Base-by-base conservation (phyloP, 192 early-diverging fungal genomes). In the Cladochytrium replicatum region DNA sequence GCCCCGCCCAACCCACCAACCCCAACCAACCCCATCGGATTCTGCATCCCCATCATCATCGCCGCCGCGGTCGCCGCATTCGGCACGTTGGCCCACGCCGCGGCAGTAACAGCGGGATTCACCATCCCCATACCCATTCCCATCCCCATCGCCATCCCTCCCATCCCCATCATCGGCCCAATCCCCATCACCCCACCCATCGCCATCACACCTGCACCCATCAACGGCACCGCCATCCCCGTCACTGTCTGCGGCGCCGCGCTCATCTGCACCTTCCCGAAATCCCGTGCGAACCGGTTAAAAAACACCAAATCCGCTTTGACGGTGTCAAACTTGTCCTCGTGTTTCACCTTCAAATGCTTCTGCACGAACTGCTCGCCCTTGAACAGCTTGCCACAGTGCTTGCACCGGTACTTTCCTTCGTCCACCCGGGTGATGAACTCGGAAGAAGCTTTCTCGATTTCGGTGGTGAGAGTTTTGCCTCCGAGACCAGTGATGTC, bases 321-420 rank as follows among this genome's bases (percentile, higher is more conserved):
- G 19, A 83, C 50, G 37, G 55, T 54, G 37, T 80, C 80, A 41
- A 85, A 52, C 48, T 79, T 71, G 25, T 84, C 82, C 8, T 81
- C 70, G 60, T 98, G 95, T 66, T 98, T 98, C 46, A 74, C 76
- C 50, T 74, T 57, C 55, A 98, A 86, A 55, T 98, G 95, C 66
- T 98, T 98, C 61, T 75, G 77, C 19, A 96, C 89, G 81, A 88
- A 98, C 50, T 86, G 84, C 28, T 84, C 75, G 19, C 88, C 95
- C 58, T 86, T 84, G 73, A 98, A 98, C 31, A 93, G 83, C 76
- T 98, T 98, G 15, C 67, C 72, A 68, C 95, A 98, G 46, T 64
- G 61, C 52, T 68, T 75, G 69, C 95, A 98, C 52, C 89, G 77
- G 75, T 67, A 98, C 64, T 89, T 87, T 46, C 81, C 82, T 43